phyloP scores from a whole-genome alignment of 176 grass and related monocot species.

The Triticum monococcum region DNA sequence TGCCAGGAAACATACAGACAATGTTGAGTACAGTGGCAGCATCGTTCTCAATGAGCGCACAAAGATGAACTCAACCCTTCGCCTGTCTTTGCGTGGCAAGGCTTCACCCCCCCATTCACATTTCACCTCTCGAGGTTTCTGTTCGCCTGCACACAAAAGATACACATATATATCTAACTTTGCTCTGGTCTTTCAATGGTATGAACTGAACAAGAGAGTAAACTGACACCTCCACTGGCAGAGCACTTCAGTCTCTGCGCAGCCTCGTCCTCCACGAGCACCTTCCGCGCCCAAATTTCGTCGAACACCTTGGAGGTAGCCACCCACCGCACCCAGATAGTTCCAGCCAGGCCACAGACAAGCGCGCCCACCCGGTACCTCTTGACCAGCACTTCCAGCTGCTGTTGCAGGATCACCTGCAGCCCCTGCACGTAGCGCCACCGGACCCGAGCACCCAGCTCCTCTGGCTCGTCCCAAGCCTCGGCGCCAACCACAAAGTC shows the following conservation, averaged over 20 bases:
- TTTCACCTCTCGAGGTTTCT: constrained; percentile 16
- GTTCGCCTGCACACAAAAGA: constrained; percentile 35
- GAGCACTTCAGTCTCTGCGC: neutral
- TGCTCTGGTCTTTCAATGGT: neutral
- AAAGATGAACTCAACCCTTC: constrained; percentile 43
- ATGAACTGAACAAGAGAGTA: constrained; percentile 5
- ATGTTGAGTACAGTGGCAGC: constrained; percentile 74
- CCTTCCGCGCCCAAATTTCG: constrained; percentile 42
- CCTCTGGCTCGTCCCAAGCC: neutral
- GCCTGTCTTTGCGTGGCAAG: constrained; percentile 17
- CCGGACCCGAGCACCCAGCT: constrained; percentile 37
- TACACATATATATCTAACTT: neutral
- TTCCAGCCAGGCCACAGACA: constrained; percentile 49
- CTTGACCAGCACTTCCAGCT: constrained; percentile 72
- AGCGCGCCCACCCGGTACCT: constrained; percentile 54
- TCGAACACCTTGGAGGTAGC: constrained; percentile 60
- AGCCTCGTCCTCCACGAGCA: constrained; percentile 34
- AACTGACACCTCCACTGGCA: constrained; percentile 4
- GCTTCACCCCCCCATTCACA: constrained; percentile 22
- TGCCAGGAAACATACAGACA: constrained; percentile 69
- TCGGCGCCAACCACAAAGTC: constrained; percentile 37
- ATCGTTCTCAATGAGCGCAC: constrained; percentile 56
- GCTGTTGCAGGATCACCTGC: constrained; percentile 72
- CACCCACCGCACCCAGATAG: constrained; percentile 62
- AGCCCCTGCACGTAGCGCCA: constrained; percentile 60